Percentiles rank a stretch among this genome's conserved stretches.
phyloP scores from a whole-genome alignment of 805 yeast species.

The Metschnikowia shivogae region DNA sequence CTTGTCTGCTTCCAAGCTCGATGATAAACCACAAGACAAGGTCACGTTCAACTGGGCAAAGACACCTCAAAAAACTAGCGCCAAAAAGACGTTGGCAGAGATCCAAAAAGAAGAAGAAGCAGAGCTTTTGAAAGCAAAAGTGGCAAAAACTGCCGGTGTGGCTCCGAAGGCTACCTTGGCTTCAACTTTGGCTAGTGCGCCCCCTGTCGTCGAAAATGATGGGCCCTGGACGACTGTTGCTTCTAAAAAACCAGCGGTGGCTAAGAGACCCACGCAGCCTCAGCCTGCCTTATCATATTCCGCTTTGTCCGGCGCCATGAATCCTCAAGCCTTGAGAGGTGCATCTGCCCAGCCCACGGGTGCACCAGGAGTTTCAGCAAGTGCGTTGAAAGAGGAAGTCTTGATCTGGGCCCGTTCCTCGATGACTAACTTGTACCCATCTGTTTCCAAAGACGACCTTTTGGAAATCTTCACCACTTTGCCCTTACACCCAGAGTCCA shows the following conservation, averaged over 20 bases:
- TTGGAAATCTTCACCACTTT: slow-evolving; percentile 74
- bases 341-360: slow-evolving; percentile 32
- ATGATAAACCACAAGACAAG: slow-evolving; percentile 23
- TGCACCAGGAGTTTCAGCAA: slow-evolving; percentile 18
- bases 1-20: slow-evolving; percentile 20
- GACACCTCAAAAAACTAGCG: slow-evolving; percentile 21
- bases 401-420: slow-evolving; percentile 68
- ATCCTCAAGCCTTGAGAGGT: slow-evolving; percentile 35
- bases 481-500: slow-evolving; percentile 70
- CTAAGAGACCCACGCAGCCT: slow-evolving; percentile 19
- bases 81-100: slow-evolving; percentile 53
- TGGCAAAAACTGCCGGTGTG: slow-evolving; percentile 22
- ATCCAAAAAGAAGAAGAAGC: slow-evolving; percentile 58
- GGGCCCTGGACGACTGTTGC: slow-evolving; percentile 41
- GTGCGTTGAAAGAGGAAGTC: slow-evolving; percentile 49
- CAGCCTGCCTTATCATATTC: slow-evolving; percentile 13
- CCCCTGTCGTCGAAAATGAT: slow-evolving; percentile 23
- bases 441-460: slow-evolving; percentile 75
- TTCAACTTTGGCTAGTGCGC: slow-evolving; percentile 27
- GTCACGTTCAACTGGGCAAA: slow-evolving; percentile 43
- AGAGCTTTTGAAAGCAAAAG: slow-evolving; percentile 26
- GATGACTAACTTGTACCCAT: slow-evolving; percentile 62
- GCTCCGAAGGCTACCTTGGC: slow-evolving; percentile 33
- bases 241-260: slow-evolving; percentile 33
- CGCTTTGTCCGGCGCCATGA: slow-evolving; percentile 22